Conservation (phyloP, 2,329 filamentous ascomycete genomes). For the Cladosporium sp. region DNA sequence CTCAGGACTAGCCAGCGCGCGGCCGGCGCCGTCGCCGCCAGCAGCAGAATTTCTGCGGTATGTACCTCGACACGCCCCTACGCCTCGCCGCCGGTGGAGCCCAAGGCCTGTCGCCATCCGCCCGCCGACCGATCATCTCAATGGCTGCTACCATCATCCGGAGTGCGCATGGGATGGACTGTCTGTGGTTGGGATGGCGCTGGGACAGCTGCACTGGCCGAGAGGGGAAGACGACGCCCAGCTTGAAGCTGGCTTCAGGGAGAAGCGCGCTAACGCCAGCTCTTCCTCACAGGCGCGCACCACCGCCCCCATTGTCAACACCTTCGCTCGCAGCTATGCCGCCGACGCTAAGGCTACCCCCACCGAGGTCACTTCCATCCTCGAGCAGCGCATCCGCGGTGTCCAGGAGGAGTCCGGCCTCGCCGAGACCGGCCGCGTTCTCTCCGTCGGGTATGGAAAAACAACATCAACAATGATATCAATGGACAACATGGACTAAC, state of each 20-base stretch:
- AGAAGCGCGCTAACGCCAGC: conserved; percentile 46
- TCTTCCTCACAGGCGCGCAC: conserved; percentile 67
- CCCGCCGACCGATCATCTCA: conserved; percentile 1
- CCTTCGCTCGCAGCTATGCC: conserved; percentile 75
- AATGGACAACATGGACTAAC: conserved; percentile 30
- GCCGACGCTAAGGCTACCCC: conserved; percentile 90
- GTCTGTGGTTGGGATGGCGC: conserved; percentile 15
- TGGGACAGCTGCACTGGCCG: background rate
- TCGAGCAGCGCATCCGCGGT: conserved; percentile 98
- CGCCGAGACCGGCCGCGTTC: conserved; percentile 97
- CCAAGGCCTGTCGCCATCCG: conserved; percentile 41
- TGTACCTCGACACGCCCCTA: conserved; percentile 47
- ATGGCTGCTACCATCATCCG: conserved; percentile 4
- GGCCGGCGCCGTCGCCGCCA: conserved; percentile 88
- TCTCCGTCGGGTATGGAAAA: conserved; percentile 82
- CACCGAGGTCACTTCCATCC: conserved; percentile 98
- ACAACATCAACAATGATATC: conserved; percentile 24
- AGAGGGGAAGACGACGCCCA: conserved; percentile 9
- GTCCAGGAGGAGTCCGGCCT: conserved; percentile 94
- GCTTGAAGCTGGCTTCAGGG: conserved; percentile 24
- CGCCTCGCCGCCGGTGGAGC: conserved; percentile 36
- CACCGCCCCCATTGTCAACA: conserved; percentile 73
- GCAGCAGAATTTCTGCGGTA: conserved; percentile 90
- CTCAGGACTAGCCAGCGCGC: conserved; percentile 94
- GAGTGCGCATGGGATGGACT: conserved; percentile 4